Percentiles rank a stretch among this genome's conserved stretches.
These are phyloP conservation scores for Phytophthora crassamura DNA, from an alignment of 352 stramenopile species.

Conservation along the genomic window DNA sequence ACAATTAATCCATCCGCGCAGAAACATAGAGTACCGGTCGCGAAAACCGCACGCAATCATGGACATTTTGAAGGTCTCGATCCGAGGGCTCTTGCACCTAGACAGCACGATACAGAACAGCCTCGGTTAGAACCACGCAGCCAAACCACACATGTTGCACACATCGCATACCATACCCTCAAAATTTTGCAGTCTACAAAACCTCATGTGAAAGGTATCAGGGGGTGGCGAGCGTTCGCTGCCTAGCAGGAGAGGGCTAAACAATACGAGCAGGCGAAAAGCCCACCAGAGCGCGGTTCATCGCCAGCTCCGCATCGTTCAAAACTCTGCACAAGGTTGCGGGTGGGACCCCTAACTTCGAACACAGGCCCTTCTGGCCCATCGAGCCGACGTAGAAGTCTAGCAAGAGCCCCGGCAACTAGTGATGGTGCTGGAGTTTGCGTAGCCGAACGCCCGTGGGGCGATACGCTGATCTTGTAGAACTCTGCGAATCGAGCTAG, in stretches of 20 bases:
- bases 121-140: no score
- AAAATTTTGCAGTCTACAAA: constrained; percentile 26
- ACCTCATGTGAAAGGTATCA: constrained; percentile 8
- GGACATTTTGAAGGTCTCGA: constrained; percentile 18
- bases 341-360: constrained; percentile 13
- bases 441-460: neutral
- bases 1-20: constrained; percentile 20
- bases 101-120: neutral
- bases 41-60: constrained; percentile 27
- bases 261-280: neutral
- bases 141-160: no score
- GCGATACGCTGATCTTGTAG: neutral
- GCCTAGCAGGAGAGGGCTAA: neutral
- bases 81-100: neutral
- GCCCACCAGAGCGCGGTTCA: neutral
- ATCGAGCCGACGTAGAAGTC: constrained; percentile 19
- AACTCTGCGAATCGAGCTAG: neutral
- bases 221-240: neutral
- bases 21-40: constrained; percentile 27
- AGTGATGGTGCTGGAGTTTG: constrained; percentile 11
- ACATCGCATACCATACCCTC: neutral
- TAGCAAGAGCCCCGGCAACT: constrained; percentile 12
- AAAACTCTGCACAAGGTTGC: neutral
- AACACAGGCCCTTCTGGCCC: neutral
- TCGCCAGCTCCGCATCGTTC: neutral